phyloP scores from a whole-genome alignment of 192 early-diverging fungal species.

The Umbelopsis vinacea region DNA sequence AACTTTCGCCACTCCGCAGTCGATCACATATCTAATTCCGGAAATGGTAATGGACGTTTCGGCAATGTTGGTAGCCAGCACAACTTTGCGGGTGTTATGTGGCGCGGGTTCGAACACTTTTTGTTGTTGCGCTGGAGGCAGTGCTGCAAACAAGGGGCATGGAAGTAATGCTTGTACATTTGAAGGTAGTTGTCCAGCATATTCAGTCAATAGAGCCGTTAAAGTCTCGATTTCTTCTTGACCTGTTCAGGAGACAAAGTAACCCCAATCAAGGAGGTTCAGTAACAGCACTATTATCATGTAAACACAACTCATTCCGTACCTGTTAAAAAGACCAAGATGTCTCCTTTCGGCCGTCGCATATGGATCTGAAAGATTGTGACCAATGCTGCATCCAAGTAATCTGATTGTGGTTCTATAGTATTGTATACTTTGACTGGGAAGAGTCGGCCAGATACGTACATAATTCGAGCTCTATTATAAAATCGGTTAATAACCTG shows the following conservation, averaged over 20 bases:
- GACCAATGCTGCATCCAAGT: conserved; percentile 87
- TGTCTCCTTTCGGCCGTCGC: conserved; percentile 85
- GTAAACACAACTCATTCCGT: conserved; percentile 1
- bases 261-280: not conserved
- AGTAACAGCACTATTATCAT: not conserved
- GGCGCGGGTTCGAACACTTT: conserved; percentile 90
- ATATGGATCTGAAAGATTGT: conserved; percentile 90
- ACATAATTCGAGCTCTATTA: conserved; percentile 74
- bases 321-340: conserved; percentile 92
- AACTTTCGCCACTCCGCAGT: conserved; percentile 91
- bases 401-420: conserved; percentile 82
- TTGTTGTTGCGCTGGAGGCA: conserved; percentile 87
- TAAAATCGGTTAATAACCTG: not conserved
- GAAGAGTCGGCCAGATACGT: conserved; percentile 90
- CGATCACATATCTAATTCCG: conserved; percentile 93
- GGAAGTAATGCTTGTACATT: conserved; percentile 62
- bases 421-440: conserved; percentile 86
- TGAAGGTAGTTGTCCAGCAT: conserved; percentile 64
- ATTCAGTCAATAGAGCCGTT: conserved; percentile 80
- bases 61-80: conserved; percentile 97
- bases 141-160: conserved; percentile 92
- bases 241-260: conserved; percentile 35
- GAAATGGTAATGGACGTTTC: conserved; percentile 97
- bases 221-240: conserved; percentile 96
- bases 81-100: conserved; percentile 84